Evolutionary conservation across 352 stramenopile genomes (phyloP), one percentile per base, ranked within the genome.

Genomic region (Phytopythium oedochilum): DNA sequence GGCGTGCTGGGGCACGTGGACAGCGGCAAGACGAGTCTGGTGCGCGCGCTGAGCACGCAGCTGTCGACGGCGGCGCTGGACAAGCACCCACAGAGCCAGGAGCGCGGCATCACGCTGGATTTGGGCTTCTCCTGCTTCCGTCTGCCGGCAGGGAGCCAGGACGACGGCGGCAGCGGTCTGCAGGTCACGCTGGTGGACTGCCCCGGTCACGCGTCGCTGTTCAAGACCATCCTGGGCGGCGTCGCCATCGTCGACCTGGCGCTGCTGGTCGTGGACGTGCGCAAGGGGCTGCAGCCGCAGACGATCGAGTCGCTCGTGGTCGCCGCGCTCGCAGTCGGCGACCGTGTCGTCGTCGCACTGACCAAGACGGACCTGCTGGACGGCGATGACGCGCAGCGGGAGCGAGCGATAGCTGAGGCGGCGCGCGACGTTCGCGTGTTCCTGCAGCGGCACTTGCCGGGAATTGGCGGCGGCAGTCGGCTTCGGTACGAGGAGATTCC

Each of bases 211-310:
- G 96, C 97, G 23, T 98, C 89, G 18, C 74, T 99, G 11, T 99
- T 99, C 61, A 89, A 97, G 55, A 99, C 97, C n/a, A 99, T 99
- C 55, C 97, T 99, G 36, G 96, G 94, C 31, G 97, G 96, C 52
- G 93, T 97, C 39, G 94, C 98, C 71, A 99, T 99, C 65, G 99
- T 99, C 63, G 97, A 99, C 68, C 89, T 97, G 57, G 96, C 98
- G 28, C 60, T 99, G 22, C 74, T 99, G 20, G 95, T 99, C 17
- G 86, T 99, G 5, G 96, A 99, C 67, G 88, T 86, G 12, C 92
- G 86, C 49, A 99, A 99, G 70, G 97, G 97, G 10, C 96, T 99
- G 22, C 97, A 99, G 70, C 88, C 96, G 3, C 97, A 99, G 82
- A 99, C 97, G 12, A 92, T 97, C 26, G 97, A 99, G 84, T 99